Conservation (phyloP, 2,329 filamentous ascomycete species). For the Colletotrichum magnum region DNA sequence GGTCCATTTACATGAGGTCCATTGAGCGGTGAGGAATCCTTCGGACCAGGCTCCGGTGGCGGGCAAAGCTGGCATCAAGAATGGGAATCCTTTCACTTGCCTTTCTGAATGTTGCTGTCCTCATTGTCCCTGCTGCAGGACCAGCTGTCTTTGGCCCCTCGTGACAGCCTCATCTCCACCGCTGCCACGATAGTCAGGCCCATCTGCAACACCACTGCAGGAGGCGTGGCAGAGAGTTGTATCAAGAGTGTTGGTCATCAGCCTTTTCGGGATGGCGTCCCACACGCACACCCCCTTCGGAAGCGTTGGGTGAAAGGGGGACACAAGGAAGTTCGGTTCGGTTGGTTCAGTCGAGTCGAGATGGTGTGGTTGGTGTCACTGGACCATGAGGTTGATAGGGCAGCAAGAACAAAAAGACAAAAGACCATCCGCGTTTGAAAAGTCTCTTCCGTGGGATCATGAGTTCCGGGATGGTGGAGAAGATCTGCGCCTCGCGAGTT, state of each 20-base stretch:
- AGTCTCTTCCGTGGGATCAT: neutral
- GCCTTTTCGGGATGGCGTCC: neutral
- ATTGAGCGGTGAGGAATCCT: neutral
- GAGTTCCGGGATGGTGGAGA: slow-evolving; percentile 15
- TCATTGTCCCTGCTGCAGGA: neutral
- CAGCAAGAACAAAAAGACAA: neutral
- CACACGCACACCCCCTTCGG: too few species aligned
- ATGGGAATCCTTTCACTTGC: slow-evolving; percentile 7
- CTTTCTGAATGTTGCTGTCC: too few species aligned
- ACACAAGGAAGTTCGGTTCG: neutral
- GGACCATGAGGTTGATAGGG: slow-evolving; percentile 9
- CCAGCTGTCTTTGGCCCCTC: neutral
- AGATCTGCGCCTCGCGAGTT: slow-evolving; percentile 25
- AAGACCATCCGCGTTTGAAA: neutral
- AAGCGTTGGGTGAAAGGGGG: too few species aligned
- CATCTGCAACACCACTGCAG: neutral
- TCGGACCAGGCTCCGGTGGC: slow-evolving; percentile 1
- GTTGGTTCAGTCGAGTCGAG: slow-evolving; percentile 15
- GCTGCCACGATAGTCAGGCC: slow-evolving; percentile 14
- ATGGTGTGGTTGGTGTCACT: slow-evolving; percentile 23
- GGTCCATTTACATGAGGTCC: neutral
- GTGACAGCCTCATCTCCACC: slow-evolving; percentile 12
- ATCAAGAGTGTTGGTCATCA: neutral
- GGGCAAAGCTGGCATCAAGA: neutral
- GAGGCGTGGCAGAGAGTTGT: neutral